These are phyloP conservation scores for Ballota nigra DNA, from an alignment of 257 asterid species.

Conservation along the genomic window DNA sequence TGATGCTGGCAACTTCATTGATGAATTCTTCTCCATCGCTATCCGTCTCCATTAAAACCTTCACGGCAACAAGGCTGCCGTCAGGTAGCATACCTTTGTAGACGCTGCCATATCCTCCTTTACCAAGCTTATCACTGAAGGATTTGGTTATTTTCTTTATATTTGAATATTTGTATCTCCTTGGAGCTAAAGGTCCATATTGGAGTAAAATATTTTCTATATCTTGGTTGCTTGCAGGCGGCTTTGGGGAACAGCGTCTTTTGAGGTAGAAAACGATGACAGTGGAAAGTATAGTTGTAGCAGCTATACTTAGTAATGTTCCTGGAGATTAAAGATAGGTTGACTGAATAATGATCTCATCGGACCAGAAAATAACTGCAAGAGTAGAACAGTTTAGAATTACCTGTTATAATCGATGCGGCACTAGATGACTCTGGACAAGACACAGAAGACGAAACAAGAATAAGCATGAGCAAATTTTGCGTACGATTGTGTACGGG, in stretches of 20 bases:
- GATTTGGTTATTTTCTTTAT: neutral
- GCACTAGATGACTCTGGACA: neutral
- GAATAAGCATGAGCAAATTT: neutral
- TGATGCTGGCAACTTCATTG: neutral
- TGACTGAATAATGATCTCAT: neutral
- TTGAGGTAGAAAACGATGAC: neutral
- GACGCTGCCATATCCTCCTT: neutral
- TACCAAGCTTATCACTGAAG: neutral
- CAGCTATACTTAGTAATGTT: neutral
- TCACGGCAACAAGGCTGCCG: neutral
- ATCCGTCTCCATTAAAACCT: neutral
- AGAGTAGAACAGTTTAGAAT: neutral
- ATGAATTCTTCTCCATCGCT: neutral
- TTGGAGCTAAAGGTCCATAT: neutral
- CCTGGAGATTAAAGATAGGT: neutral
- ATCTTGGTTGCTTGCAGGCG: neutral
- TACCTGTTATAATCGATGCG: neutral
- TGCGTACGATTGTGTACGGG: no score
- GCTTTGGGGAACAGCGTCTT: neutral
- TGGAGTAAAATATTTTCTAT: neutral
- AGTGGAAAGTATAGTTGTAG: neutral
- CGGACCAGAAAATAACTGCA: slow-evolving; percentile 1
- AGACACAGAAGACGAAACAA: neutral
- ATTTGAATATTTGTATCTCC: neutral
- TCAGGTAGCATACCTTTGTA: neutral